A percentile compares a stretch with the other conserved stretches of the same genome.
These are phyloP conservation scores for Diddensiella transvaalensis DNA, from an alignment of 805 yeast species.

Conservation along the genomic window DNA sequence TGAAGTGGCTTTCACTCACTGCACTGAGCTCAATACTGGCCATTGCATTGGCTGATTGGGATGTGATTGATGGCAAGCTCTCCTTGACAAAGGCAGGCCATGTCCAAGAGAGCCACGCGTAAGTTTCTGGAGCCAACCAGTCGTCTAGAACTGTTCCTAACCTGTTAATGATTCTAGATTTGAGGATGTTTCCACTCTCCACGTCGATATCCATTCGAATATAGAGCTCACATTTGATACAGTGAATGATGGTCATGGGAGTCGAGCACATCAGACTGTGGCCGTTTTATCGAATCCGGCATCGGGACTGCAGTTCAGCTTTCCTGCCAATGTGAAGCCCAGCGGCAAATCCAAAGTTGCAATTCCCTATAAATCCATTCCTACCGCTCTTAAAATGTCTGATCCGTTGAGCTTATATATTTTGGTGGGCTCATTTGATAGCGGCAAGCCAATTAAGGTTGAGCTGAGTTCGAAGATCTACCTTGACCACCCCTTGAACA, in stretches of 20 bases:
- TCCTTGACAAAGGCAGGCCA: slow-evolving; percentile 17
- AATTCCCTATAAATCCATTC: slow-evolving; percentile 31
- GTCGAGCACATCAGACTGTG: slow-evolving; percentile 30
- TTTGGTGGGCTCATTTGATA: slow-evolving; percentile 32
- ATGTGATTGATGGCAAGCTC: slow-evolving; percentile 22
- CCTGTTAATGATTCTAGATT: not conserved
- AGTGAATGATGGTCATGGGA: slow-evolving; percentile 10
- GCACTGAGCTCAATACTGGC: slow-evolving; percentile 5
- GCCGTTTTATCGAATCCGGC: slow-evolving; percentile 23
- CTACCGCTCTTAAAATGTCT: slow-evolving; percentile 29
- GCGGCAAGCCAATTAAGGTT: slow-evolving; percentile 20
- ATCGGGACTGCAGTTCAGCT: slow-evolving; percentile 28
- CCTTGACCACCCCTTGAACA: slow-evolving; percentile 9
- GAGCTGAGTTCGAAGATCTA: slow-evolving; percentile 19
- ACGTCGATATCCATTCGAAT: slow-evolving; percentile 2
- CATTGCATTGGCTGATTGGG: slow-evolving; percentile 25
- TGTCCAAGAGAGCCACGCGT: not conserved
- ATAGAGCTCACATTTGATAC: slow-evolving; percentile 20
- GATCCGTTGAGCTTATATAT: slow-evolving; percentile 25
- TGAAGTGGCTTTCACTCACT: not conserved
- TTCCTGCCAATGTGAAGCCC: slow-evolving; percentile 29
- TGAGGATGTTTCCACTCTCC: slow-evolving; percentile 1
- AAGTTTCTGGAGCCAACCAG: not conserved
- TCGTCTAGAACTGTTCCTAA: no score
- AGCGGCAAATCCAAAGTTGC: slow-evolving; percentile 34